Conservation (phyloP, 2,329 filamentous ascomycete species). For the Penicillium oxalicum region DNA sequence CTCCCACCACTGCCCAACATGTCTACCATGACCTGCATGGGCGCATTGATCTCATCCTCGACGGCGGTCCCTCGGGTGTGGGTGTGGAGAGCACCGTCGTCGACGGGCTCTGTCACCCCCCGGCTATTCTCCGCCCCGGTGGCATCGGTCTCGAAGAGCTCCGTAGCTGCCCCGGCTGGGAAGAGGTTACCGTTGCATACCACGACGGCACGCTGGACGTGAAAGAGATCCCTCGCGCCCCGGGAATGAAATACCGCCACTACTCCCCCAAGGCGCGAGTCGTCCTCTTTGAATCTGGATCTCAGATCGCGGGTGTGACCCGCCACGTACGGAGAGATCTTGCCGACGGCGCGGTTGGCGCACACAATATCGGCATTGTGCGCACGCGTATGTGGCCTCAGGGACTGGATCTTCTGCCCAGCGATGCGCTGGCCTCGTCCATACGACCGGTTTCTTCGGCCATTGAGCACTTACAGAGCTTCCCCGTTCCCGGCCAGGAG, state of each 20-base stretch:
- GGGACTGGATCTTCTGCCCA: slow-evolving; percentile 24
- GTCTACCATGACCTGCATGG: slow-evolving; percentile 79
- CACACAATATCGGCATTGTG: slow-evolving; percentile 35
- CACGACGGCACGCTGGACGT: slow-evolving; percentile 66
- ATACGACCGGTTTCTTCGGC: slow-evolving; percentile 20
- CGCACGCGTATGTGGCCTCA: slow-evolving; percentile 34
- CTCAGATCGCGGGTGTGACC: slow-evolving; percentile 22
- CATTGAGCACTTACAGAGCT: slow-evolving; percentile 23
- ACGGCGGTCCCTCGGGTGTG: slow-evolving; percentile 79
- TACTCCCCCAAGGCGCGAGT: slow-evolving; percentile 89
- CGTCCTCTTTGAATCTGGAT: slow-evolving; percentile 66
- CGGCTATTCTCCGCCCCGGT: slow-evolving; percentile 76
- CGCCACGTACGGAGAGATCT: slow-evolving; percentile 31
- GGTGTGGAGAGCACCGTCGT: slow-evolving; percentile 97
- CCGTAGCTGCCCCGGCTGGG: slow-evolving; percentile 70
- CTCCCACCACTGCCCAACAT: slow-evolving; percentile 83
- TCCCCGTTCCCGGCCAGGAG: slow-evolving; percentile 24
- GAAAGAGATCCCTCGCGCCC: slow-evolving; percentile 66
- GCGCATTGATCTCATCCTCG: slow-evolving; percentile 77
- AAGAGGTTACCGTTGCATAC: slow-evolving; percentile 69
- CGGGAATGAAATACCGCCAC: slow-evolving; percentile 98
- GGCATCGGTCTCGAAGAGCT: slow-evolving; percentile 80
- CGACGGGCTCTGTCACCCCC: slow-evolving; percentile 76
- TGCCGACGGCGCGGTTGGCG: slow-evolving; percentile 24
- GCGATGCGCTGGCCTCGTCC: slow-evolving; percentile 18